Evolutionary conservation across 768 basidiomycete genomes (phyloP), one percentile per base, ranked within the genome.

Genomic region (Sarcodon sp.): DNA sequence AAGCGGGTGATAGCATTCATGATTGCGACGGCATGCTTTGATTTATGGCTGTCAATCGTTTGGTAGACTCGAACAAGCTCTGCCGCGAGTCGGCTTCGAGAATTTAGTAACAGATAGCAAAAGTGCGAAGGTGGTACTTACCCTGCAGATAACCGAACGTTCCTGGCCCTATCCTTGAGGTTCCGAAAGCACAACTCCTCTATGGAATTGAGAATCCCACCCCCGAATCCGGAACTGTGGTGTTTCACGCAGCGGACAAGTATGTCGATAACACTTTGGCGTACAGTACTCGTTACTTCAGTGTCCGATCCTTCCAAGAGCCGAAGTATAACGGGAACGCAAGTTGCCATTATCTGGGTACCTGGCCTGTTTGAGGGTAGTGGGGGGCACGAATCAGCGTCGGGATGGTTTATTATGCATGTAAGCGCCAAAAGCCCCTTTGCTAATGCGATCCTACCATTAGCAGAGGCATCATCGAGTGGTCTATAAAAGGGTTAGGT

Each of bases 121-220:
- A 10, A 7, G 37, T 7, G 31, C 27, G 8, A 33, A n/a, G 3
- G 37, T 21, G 36, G 18, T 33, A 43, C 76, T 54, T 61, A 87
- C 86, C 86, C 87, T 46, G 86, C 81, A 52, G 69, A 66, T 12
- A 88, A 58, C 35, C 86, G 73, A 16, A 80, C 75, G 37, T 68
- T 70, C 48, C 86, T 70, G 52, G 82, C 73, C 35, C 57, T 61
- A 53, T 83, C 73, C 8, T 57, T 65, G 51, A 84, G 59, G 3
- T 78, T 80, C 16, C 61, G 62, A 45, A 70, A 66, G 7, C 78
- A 57, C 6, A 76, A 53, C 21, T 72, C 61, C 6, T 61, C 50
- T 3, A 66, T 53, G 33, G 62, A 52, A 4, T 65, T 61, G n/a
- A 66, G 50, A 16, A 48, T 48, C 4, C 45, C 48, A 7, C 47